A percentile compares a stretch with the other conserved stretches of the same genome.
Evolutionary conservation across 192 early-diverging fungal genomes (phyloP).

Genomic region (Podila epicladia): DNA sequence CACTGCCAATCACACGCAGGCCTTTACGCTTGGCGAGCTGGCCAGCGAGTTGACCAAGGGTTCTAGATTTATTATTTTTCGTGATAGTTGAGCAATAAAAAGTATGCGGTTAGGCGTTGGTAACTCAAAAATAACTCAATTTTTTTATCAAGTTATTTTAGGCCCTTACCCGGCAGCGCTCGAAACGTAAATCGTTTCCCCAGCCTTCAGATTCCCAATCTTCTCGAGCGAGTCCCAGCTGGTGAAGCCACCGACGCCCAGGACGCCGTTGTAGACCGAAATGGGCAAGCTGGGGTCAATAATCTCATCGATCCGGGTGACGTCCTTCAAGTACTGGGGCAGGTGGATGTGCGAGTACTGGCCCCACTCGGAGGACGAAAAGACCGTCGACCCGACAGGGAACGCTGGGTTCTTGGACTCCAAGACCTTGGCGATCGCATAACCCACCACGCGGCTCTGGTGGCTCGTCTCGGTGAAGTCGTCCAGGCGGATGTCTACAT

Average conservation of each 20-base stretch:
- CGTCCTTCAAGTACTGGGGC: conserved; percentile 59
- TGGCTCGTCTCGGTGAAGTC: conserved; percentile 18
- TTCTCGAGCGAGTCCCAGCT: conserved; percentile 54
- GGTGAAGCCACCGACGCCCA: conserved; percentile 8
- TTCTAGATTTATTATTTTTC: too few relatives aligned
- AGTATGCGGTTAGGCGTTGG: too few relatives aligned
- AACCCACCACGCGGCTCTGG: conserved; percentile 63
- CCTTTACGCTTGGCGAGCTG: conserved; percentile 83
- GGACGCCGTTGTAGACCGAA: background rate
- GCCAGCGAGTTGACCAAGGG: conserved; percentile 73
- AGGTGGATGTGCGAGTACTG: conserved; percentile 29
- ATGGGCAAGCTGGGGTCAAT: conserved; percentile 48
- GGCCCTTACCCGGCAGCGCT: conserved; percentile 70
- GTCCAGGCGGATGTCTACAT: conserved; percentile 32
- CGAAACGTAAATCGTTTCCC: conserved; percentile 74
- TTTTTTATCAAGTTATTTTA: too few relatives aligned
- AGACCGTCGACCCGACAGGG: conserved; percentile 69
- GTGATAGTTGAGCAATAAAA: too few relatives aligned
- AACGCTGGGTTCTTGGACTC: conserved; percentile 68
- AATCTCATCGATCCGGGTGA: conserved; percentile 76
- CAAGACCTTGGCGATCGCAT: conserved; percentile 72
- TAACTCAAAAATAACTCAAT: too few relatives aligned
- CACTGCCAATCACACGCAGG: conserved; percentile 81
- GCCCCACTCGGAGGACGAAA: conserved; percentile 54
- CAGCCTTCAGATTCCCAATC: conserved; percentile 75